Base-by-base conservation (phyloP, 768 basidiomycete genomes). In the Auriscalpium orientale region DNA sequence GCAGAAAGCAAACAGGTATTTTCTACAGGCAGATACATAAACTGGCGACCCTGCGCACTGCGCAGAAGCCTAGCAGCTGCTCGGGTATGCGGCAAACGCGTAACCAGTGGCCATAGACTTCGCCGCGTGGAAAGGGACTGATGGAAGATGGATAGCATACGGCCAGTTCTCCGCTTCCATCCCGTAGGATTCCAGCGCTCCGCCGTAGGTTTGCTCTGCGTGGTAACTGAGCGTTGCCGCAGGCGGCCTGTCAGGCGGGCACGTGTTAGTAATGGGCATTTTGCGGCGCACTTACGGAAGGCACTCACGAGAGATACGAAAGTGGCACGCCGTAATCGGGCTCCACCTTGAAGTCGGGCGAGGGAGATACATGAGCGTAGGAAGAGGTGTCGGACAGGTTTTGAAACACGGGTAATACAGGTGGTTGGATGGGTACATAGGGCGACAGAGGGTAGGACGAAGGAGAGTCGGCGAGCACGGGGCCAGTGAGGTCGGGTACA, bases 201-300 rank as follows among this genome's bases (percentile, higher is more conserved):
- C 50, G 37, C 45, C 12, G 44, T 60, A 60, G 48, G 58, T 56
- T 44, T 60, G 58, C 34, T 52, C 56, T 18, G 51, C 53, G 16
- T 60, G 58, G 43, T 58, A 60, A 48, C 52, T 38, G 20, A 43
- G 52, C 16, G 35, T 37, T 35, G 35, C 35, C 36, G 18, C 16
- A n/a, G 52, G n/a, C 20, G 38, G 44, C 18, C 16, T 44, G 28
- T 28, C 28, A 28, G 28, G 28, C 4, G 7, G 28, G 28, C 28
- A 28, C 28, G 28, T 28, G 28, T 28, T 28, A 28, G 28, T 28
- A 28, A 28, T 5, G 28, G 7, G 28, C 28, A 28, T 28, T 28
- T 28, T 28, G 28, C 28, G 28, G 28, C 28, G 28, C 4, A 18
- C 13, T 43, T 15, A 18, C 34, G 51, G 46, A 33, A 8, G 33